Base-by-base conservation (phyloP, 192 early-diverging fungal genomes). In the Umbelopsis isabellina region DNA sequence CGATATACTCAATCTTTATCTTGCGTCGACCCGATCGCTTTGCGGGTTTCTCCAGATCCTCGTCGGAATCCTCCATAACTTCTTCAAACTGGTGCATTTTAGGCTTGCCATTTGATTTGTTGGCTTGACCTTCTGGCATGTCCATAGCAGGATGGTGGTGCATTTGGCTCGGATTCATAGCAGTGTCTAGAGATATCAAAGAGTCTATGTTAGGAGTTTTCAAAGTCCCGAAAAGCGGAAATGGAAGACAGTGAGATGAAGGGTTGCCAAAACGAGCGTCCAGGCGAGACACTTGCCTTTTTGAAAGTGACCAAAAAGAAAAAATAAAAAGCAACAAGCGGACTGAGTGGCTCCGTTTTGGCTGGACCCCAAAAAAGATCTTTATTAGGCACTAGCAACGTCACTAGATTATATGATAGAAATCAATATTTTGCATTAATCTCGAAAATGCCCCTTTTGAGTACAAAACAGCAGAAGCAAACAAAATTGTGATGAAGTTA, bases 1-100 rank as follows among this genome's bases (percentile, higher is more conserved):
- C 91, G 52, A 98, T 98, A 70, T 92, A 96, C 74, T 95, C 93
- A 76, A 98, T 98, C 79, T 95, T 95, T 80, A 98, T 96, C 81
- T 97, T 97, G 77, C 96, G 87, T 53, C 96, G 86, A 4, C 94
- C 94, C 35, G 89, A 81, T 4, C 91, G 87, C 79, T 92, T 92
- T 66, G 84, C 83, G 35, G 74, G 75, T 65, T 88, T 87, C 22
- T 72, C 71, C 25, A 86, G 81, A 47, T 87, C 86, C 16, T 86
- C 88, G 49, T 86, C 89, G 5, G 85, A 86, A 4, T 94, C 93
- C 9, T 86, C 88, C 5, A 85, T 88, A 15, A 88, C 86, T 16
- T 82, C 88, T 13, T 84, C 88, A 41, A 61, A 80, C 82, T 35
- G 55, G n/a, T 61, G 55, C 55, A 61, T 61, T 61, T 61, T 61